Evolutionary conservation across 306 rosid genomes (phyloP), one percentile per base, ranked within the genome.

Genomic region (Senna siamea): DNA sequence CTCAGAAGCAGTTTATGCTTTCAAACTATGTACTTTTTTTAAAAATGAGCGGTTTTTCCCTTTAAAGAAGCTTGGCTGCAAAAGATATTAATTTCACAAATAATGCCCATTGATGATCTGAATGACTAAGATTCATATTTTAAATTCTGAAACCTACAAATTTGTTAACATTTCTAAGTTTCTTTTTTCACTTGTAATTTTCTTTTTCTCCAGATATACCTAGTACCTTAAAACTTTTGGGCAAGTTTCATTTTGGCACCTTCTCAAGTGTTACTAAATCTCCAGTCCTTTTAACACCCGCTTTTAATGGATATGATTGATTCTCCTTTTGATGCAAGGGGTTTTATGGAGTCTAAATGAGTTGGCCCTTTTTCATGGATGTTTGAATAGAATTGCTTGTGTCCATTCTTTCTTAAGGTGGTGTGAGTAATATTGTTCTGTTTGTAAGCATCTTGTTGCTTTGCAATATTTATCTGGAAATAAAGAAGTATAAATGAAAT

Each of bases 331-430:
- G 41, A 46, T 34, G 44, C 34, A 32, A 57, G 43, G 60, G n/a
- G 37, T 67, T 57, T 58, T 52, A 43, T 47, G 61, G 62, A 53
- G 40, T 46, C 32, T 23, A 22, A 18, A 58, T 3, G 35, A 58
- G 51, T 46, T 30, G 26, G 61, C 7, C n/a, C 18, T 32, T 64
- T 56, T 67, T 26, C 73, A 54, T 75, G 57, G 50, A 43, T 41
- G 54, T 58, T 72, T 13, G 23, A 71, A 54, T 54, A 41, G 15
- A 78, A 78, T 72, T 46, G 38, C 54, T n/a, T 35, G 17, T 8
- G 38, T 9, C 71, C 44, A 7, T 72, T 20, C 17, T 75, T 53
- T 28, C 19, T 66, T 40, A 7, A n/a, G 2, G 54, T 44, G 46
- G 41, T 38, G 70, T 20, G 9, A 38, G 48, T 23, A 65, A 6